A percentile compares a stretch with the other conserved stretches of the same genome.
Evolutionary conservation across 1,284 basidiomycete species (phyloP).

Genomic region (Tausonia pullulans): DNA sequence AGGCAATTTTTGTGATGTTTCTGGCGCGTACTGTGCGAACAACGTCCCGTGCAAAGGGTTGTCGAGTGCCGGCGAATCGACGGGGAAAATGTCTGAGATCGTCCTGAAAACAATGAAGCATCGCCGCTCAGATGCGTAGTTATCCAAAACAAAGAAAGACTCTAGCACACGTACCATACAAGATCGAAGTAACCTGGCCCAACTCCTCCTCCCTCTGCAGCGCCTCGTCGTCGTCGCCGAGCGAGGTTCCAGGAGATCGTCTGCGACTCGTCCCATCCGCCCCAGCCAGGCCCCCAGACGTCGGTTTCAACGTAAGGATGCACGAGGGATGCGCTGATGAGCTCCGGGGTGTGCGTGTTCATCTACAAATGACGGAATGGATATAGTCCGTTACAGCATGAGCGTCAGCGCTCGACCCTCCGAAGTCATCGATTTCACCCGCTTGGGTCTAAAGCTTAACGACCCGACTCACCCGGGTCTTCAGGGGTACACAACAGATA

Average conservation of each 20-base stretch:
- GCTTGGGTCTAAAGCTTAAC: too few relatives aligned
- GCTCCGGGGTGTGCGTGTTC: conserved; percentile 9
- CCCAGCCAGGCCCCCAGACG: conserved; percentile 13
- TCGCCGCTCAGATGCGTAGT: too few relatives aligned
- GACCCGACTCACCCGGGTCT: too few relatives aligned
- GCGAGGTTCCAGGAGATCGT: conserved; percentile 2
- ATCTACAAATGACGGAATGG: neutral
- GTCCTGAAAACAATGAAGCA: neutral
- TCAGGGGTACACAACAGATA: neutral
- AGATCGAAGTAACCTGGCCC: neutral
- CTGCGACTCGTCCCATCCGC: neutral
- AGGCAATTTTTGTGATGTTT: neutral
- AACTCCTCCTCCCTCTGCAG: neutral
- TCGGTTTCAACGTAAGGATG: conserved; percentile 12
- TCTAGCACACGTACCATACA: neutral
- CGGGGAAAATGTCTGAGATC: conserved; percentile 10
- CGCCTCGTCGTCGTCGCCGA: neutral
- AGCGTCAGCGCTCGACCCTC: neutral
- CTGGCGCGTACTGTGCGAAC: conserved; percentile 10
- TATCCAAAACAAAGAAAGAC: neutral
- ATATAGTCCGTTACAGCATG: neutral
- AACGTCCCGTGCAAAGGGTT: conserved; percentile 10
- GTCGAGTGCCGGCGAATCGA: conserved; percentile 1
- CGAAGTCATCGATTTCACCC: neutral
- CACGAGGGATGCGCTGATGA: conserved; percentile 5